Evolutionary conservation across 768 basidiomycete genomes (phyloP).

Genomic region (Suillus bovinus): DNA sequence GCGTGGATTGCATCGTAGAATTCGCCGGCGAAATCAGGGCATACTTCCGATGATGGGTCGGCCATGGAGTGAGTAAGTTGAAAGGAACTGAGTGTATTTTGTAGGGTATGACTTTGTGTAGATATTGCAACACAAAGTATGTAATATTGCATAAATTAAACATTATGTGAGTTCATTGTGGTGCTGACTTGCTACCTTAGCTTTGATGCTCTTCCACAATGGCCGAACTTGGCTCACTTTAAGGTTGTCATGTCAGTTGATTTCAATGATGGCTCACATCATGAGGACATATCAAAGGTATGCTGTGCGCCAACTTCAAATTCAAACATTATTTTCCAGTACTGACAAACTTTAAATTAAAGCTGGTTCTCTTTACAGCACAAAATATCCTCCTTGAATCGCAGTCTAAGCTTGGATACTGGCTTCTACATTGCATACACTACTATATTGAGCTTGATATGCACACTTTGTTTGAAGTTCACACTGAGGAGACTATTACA

Average conservation of each 20-base stretch:
- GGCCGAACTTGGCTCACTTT: conserved; percentile 38
- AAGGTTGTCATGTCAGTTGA: conserved; percentile 20
- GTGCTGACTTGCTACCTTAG: conserved; percentile 18
- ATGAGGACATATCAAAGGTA: conserved; percentile 39
- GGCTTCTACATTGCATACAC: conserved; percentile 29
- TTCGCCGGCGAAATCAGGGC: no score
- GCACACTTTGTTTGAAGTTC: conserved; percentile 30
- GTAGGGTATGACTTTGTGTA: no score
- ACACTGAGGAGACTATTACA: conserved; percentile 29
- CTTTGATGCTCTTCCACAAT: conserved; percentile 29
- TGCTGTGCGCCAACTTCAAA: background rate
- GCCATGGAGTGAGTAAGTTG: no score
- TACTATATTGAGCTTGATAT: conserved; percentile 34
- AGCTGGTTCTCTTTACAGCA: conserved; percentile 33
- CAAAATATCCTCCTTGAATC: conserved; percentile 22
- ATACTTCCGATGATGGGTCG: no score
- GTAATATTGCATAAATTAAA: background rate
- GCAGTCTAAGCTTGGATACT: conserved; percentile 19
- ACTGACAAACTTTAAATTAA: background rate
- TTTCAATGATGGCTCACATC: conserved; percentile 38
- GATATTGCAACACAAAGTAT: no score
- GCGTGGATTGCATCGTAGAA: no score
- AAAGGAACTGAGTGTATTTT: no score
- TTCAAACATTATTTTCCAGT: background rate
- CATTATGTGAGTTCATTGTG: background rate